phyloP scores from a whole-genome alignment of 2,329 filamentous ascomycete genomes.

The Venturia pyrina region DNA sequence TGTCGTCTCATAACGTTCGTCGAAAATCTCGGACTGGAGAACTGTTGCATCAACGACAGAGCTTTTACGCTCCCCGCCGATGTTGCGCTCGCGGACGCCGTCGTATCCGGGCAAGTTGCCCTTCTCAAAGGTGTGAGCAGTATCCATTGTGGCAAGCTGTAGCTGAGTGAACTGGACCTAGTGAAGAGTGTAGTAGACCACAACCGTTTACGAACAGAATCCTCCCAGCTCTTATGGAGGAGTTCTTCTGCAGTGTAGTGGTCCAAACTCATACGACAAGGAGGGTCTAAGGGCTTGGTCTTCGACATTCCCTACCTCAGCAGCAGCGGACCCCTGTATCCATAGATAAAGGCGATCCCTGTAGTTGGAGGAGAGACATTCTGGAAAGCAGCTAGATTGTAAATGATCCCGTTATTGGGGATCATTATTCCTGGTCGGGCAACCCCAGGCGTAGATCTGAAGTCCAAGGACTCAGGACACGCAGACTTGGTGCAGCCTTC shows the following conservation, averaged over 20 bases:
- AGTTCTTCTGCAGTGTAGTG: neutral
- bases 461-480: neutral
- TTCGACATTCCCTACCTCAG: neutral
- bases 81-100: neutral
- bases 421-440: neutral
- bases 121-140: neutral
- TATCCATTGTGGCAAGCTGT: neutral
- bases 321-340: neutral
- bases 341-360: conserved; percentile 4
- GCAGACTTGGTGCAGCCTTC: neutral
- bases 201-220: neutral
- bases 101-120: neutral
- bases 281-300: neutral
- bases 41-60: conserved; percentile 20
- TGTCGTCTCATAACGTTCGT: conserved; percentile 26
- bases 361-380: neutral
- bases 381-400: neutral
- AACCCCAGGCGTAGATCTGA: neutral
- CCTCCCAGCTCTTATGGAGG: neutral
- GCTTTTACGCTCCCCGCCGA: conserved; percentile 6
- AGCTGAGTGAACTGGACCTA: neutral
- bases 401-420: neutral
- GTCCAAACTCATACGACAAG: neutral
- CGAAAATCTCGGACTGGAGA: conserved; percentile 22
- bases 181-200: neutral